These are phyloP conservation scores for Hysterium pulicare DNA, from an alignment of 2,329 filamentous ascomycete genomes.

Conservation along the genomic window DNA sequence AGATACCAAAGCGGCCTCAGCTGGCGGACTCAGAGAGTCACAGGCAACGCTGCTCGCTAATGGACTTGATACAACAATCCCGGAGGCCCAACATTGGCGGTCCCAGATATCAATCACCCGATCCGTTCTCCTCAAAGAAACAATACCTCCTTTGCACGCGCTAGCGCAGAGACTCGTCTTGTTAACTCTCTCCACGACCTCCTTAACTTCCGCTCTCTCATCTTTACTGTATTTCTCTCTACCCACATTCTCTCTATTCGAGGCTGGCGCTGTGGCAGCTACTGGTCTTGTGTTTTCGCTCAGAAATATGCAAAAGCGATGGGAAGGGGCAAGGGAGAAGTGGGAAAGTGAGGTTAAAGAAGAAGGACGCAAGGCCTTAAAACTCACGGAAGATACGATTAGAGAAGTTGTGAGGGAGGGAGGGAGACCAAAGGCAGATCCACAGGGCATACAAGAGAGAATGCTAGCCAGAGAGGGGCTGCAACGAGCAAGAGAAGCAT, in stretches of 20 bases:
- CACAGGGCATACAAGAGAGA: constrained; percentile 39
- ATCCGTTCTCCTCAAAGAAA: constrained; percentile 41
- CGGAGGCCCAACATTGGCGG: constrained; percentile 59
- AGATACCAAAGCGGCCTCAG: constrained; percentile 13
- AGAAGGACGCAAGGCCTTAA: constrained; percentile 55
- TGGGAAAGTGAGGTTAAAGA: constrained; percentile 56
- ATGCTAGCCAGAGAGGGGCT: constrained; percentile 44
- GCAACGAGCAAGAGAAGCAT: constrained; percentile 43
- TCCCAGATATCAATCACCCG: constrained; percentile 70
- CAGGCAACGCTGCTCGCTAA: neutral
- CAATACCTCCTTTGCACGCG: constrained; percentile 44
- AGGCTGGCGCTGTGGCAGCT: constrained; percentile 58
- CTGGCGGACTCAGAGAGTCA: constrained; percentile 7
- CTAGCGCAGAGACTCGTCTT: constrained; percentile 56
- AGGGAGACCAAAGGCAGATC: constrained; percentile 36
- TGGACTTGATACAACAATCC: constrained; percentile 6
- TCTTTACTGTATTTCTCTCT: constrained; percentile 55
- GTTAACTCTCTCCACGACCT: constrained; percentile 70
- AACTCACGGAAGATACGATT: constrained; percentile 51
- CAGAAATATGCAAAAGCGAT: constrained; percentile 56
- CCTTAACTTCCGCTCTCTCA: constrained; percentile 52
- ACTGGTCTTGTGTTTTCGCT: constrained; percentile 57
- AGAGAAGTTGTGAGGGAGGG: constrained; percentile 45
- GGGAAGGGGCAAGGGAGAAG: constrained; percentile 51
- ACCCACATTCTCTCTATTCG: constrained; percentile 50